Conservation (phyloP, 495 filamentous ascomycete genomes). For the Paragyromitra xinjiangensis region DNA sequence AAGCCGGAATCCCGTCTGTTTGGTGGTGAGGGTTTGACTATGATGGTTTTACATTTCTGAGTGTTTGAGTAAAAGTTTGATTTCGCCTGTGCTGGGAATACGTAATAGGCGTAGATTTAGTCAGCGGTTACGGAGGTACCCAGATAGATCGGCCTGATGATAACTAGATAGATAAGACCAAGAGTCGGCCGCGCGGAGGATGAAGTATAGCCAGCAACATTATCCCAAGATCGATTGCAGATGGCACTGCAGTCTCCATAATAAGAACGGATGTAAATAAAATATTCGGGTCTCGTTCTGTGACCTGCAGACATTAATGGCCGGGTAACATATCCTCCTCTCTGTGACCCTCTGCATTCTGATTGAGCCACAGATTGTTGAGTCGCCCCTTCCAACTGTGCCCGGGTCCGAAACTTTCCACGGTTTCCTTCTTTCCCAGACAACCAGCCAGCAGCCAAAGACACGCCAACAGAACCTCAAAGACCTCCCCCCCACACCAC, state of each 20-base stretch:
- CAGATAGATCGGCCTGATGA: not conserved
- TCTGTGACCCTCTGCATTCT: conserved; percentile 30
- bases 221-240: no score
- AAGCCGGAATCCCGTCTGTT: conserved; percentile 50
- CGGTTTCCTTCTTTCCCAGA: conserved; percentile 45
- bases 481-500: conserved; percentile 20
- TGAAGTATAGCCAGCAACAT: not conserved
- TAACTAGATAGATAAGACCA: not conserved
- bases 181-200: not conserved
- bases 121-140: not conserved
- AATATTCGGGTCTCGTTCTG: not conserved
- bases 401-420: conserved; percentile 51
- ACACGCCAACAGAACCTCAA: conserved; percentile 43
- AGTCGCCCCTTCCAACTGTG: conserved; percentile 30
- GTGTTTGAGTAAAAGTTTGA: not conserved
- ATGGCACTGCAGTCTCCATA: no score
- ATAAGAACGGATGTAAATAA: no score
- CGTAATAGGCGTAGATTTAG: not conserved
- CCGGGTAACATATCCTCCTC: conserved; percentile 33
- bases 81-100: not conserved
- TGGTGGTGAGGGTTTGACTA: conserved; percentile 51
- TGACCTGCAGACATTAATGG: conserved; percentile 31
- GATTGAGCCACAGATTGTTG: conserved; percentile 26
- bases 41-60: conserved; percentile 45
- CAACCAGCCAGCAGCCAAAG: conserved; percentile 18